phyloP scores from a whole-genome alignment of 75 land plant species.

The Cunninghamia lanceolata region DNA sequence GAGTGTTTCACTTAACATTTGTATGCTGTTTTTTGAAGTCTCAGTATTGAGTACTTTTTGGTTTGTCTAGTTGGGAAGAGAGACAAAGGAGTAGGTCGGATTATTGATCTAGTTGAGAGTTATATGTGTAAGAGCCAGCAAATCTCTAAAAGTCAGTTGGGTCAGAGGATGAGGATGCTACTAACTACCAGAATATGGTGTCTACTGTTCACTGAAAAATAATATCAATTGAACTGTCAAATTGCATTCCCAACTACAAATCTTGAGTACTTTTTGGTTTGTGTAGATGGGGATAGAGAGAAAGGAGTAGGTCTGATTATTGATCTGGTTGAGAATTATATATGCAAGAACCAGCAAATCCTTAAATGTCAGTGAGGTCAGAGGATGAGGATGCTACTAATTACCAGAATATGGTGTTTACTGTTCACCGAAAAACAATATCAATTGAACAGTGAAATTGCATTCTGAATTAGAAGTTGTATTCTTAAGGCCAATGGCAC shows the following conservation, averaged over 20 bases:
- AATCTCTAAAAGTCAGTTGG: background rate
- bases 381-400: background rate
- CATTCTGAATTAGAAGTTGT: background rate
- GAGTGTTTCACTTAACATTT: background rate
- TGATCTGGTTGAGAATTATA: background rate
- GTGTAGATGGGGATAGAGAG: background rate
- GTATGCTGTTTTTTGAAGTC: background rate
- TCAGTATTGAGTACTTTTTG: background rate
- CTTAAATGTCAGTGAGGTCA: background rate
- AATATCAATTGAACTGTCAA: background rate
- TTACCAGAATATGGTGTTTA: background rate
- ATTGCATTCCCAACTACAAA: background rate
- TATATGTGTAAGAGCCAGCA: background rate
- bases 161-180: background rate
- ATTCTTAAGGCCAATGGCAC: background rate
- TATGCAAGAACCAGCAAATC: background rate
- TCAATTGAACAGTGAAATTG: background rate
- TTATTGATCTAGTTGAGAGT: background rate
- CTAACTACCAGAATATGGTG: background rate
- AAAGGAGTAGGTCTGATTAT: background rate
- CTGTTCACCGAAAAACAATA: background rate
- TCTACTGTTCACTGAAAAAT: background rate
- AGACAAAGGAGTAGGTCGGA: background rate
- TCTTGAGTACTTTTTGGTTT: background rate
- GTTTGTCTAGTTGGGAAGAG: background rate